Percentiles rank a stretch among this genome's conserved stretches.
Evolutionary conservation across 1,284 basidiomycete species (phyloP).

Genomic region (Stereum hirsutum): DNA sequence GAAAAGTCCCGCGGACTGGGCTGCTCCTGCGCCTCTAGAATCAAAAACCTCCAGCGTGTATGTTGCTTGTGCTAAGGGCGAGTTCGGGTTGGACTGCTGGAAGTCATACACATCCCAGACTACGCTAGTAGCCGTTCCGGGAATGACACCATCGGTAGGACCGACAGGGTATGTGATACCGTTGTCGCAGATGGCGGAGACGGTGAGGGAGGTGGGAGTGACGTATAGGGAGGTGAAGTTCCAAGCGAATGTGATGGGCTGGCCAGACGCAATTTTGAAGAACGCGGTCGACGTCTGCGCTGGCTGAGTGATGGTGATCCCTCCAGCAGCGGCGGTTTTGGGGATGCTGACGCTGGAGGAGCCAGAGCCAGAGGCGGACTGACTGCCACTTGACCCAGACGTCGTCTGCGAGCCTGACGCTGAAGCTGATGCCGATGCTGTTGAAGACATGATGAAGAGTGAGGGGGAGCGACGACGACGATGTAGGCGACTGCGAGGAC

Average conservation of each 20-base stretch:
- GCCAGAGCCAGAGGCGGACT: background rate
- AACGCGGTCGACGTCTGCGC: slow-evolving; percentile 73
- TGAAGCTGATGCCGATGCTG: background rate
- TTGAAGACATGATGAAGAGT: background rate
- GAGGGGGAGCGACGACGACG: background rate
- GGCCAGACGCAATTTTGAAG: slow-evolving; percentile 77
- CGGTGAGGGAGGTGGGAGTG: slow-evolving; percentile 66
- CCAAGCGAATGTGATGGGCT: slow-evolving; percentile 87
- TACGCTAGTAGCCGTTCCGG: slow-evolving; percentile 60
- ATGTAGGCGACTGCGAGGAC: background rate
- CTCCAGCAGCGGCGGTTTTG: slow-evolving; percentile 52
- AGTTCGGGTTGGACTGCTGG: slow-evolving; percentile 54
- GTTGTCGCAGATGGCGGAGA: slow-evolving; percentile 77
- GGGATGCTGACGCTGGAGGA: slow-evolving; percentile 28
- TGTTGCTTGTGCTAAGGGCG: slow-evolving; percentile 62
- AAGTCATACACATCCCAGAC: slow-evolving; percentile 80
- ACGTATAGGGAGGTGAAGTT: slow-evolving; percentile 70
- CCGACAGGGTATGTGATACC: slow-evolving; percentile 86
- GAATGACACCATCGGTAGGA: slow-evolving; percentile 65
- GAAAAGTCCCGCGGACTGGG: slow-evolving; percentile 56
- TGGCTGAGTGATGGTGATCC: slow-evolving; percentile 69
- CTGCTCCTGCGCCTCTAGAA: slow-evolving; percentile 59
- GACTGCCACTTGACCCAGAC: background rate
- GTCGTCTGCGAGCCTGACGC: background rate
- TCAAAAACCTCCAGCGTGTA: slow-evolving; percentile 80